Evolutionary conservation across 176 grass and related monocot species (phyloP).

Genomic region (Melocanna baccifera): DNA sequence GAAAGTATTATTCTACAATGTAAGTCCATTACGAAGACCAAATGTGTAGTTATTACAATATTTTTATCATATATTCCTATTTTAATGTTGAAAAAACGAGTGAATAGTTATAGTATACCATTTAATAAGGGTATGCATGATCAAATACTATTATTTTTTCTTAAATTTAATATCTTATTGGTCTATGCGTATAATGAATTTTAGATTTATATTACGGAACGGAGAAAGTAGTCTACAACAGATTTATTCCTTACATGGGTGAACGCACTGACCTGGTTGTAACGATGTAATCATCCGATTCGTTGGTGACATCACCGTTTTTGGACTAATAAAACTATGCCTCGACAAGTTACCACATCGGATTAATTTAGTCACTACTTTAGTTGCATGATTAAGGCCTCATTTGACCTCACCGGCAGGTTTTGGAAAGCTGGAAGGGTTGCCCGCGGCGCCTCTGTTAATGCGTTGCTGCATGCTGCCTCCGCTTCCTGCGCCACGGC

Average conservation of each 20-base stretch:
- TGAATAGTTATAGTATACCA: too few species aligned
- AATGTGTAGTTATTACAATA: too few species aligned
- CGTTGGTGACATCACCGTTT: slow-evolving; percentile 30
- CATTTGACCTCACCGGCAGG: slow-evolving; percentile 24
- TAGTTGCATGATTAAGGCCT: slow-evolving; percentile 34
- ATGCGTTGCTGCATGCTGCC: background rate
- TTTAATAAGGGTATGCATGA: too few species aligned
- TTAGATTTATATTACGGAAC: too few species aligned
- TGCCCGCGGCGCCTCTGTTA: slow-evolving; percentile 23
- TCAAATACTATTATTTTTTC: too few species aligned
- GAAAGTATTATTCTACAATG: too few species aligned
- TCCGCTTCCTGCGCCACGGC: slow-evolving; percentile 17
- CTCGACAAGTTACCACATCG: background rate
- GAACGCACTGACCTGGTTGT: background rate
- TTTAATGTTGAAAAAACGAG: too few species aligned
- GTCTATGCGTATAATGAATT: too few species aligned
- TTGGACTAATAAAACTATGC: slow-evolving; percentile 40
- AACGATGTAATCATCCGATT: slow-evolving; percentile 44
- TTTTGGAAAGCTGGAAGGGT: slow-evolving; percentile 2
- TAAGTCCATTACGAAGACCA: too few species aligned
- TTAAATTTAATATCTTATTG: too few species aligned
- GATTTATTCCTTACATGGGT: background rate
- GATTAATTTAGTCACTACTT: slow-evolving; percentile 37
- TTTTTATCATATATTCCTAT: too few species aligned
- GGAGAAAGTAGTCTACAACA: too few species aligned